phyloP scores from a whole-genome alignment of 2,329 filamentous ascomycete genomes.

The Aspergillus sp. region DNA sequence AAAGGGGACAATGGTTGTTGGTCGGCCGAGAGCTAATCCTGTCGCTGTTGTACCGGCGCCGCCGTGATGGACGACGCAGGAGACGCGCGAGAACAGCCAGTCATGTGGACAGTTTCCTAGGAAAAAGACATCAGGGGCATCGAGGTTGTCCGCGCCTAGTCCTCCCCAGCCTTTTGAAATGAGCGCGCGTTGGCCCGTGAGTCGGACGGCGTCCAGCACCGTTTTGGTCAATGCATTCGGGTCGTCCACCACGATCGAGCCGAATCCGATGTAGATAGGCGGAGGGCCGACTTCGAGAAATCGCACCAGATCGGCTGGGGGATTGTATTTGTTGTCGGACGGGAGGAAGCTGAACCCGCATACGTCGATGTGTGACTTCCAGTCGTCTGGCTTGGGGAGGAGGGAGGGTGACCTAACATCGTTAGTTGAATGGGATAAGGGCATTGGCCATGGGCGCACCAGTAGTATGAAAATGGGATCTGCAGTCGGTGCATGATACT shows the following conservation, averaged over 20 bases:
- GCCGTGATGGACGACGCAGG: constrained; percentile 78
- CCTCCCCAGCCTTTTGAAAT: constrained; percentile 86
- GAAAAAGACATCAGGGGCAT: constrained; percentile 71
- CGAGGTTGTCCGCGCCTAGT: constrained; percentile 66
- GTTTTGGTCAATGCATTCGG: constrained; percentile 66
- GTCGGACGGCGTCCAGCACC: constrained; percentile 67
- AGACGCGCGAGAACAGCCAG: constrained; percentile 78
- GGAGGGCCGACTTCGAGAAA: constrained; percentile 67
- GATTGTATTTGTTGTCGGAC: constrained; percentile 63
- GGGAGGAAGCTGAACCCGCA: constrained; percentile 73
- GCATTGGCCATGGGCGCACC: constrained; percentile 41
- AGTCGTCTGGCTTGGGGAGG: constrained; percentile 73
- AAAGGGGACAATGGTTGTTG: constrained; percentile 79
- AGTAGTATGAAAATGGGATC: constrained; percentile 85
- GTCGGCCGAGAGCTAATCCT: constrained; percentile 71
- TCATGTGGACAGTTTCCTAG: constrained; percentile 81
- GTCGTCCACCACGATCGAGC: constrained; percentile 74
- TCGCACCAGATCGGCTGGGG: constrained; percentile 59
- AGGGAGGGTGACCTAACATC: constrained; percentile 60
- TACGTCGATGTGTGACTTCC: constrained; percentile 68
- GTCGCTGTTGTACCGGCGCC: constrained; percentile 82
- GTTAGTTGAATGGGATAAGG: too few relatives aligned
- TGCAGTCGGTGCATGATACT: constrained; percentile 70
- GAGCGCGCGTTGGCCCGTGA: constrained; percentile 67
- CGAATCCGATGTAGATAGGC: constrained; percentile 77